These are phyloP conservation scores for Dendrobium officinale DNA, from an alignment of 106 monocot species.

Conservation along the genomic window DNA sequence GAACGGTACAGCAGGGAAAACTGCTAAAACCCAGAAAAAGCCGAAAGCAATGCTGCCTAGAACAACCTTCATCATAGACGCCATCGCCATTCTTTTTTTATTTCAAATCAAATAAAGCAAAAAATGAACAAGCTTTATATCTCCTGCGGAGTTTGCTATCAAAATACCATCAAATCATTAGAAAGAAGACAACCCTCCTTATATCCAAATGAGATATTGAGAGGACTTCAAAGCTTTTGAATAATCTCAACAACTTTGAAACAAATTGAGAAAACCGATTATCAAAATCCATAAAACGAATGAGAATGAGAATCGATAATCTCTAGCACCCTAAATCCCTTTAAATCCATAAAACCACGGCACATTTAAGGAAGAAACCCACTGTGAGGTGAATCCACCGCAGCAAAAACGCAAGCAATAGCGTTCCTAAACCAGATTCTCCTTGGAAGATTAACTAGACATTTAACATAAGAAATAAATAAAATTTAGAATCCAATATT, in stretches of 20 bases:
- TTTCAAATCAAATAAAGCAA: too few species aligned
- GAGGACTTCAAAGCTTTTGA: too few species aligned
- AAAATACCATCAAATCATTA: background rate
- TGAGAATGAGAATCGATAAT: background rate
- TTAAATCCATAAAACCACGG: too few species aligned
- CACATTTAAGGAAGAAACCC: background rate
- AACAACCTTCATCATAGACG: slow-evolving; percentile 16
- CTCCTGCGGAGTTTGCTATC: too few species aligned
- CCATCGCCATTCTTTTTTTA: slow-evolving; percentile 11
- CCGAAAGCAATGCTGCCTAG: slow-evolving; percentile 41
- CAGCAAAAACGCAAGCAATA: too few species aligned
- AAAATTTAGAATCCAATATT: background rate
- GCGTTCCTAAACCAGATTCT: too few species aligned
- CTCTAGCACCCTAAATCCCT: background rate
- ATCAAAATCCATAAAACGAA: background rate
- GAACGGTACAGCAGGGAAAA: slow-evolving; percentile 49
- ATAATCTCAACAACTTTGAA: too few species aligned
- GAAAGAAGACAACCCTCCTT: background rate
- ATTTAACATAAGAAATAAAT: background rate
- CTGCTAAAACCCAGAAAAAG: slow-evolving; percentile 47
- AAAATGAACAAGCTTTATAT: too few species aligned
- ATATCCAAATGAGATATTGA: too few species aligned
- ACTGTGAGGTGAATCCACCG: too few species aligned
- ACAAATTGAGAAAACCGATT: too few species aligned
- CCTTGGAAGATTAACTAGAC: too few species aligned